A percentile compares a stretch with the other conserved stretches of the same genome.
Evolutionary conservation across 805 yeast genomes (phyloP).

Genomic region (Myxozyma melibiosi): DNA sequence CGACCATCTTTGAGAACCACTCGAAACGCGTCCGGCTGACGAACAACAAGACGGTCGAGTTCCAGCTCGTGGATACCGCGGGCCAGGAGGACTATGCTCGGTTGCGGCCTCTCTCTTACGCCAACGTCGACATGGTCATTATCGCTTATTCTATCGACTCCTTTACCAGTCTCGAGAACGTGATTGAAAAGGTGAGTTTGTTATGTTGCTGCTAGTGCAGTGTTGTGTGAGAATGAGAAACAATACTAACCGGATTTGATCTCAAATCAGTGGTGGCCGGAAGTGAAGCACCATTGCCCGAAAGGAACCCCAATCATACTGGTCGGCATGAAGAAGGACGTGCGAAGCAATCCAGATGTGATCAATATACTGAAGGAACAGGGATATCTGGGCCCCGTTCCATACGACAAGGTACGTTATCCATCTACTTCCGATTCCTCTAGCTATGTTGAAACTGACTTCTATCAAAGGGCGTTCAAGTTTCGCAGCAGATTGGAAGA

Average conservation of each 20-base stretch:
- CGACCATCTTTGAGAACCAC: slow-evolving; percentile 82
- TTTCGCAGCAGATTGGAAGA: slow-evolving; percentile 64
- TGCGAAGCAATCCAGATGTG: slow-evolving; percentile 41
- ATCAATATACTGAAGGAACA: slow-evolving; percentile 34
- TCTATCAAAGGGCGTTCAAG: slow-evolving; percentile 45
- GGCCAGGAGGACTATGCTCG: slow-evolving; percentile 88
- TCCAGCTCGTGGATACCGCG: slow-evolving; percentile 88
- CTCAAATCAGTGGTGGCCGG: slow-evolving; percentile 70
- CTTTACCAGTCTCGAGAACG: slow-evolving; percentile 65
- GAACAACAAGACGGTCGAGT: slow-evolving; percentile 56
- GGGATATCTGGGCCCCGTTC: slow-evolving; percentile 34
- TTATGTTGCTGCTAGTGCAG: background rate
- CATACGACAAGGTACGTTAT: slow-evolving; percentile 16
- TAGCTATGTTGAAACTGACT: slow-evolving; percentile 33
- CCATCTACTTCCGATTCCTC: background rate
- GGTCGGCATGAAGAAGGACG: slow-evolving; percentile 82
- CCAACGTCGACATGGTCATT: slow-evolving; percentile 74
- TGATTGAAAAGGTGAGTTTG: slow-evolving; percentile 50
- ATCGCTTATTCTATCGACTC: slow-evolving; percentile 75
- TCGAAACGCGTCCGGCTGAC: slow-evolving; percentile 57
- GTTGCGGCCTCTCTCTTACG: slow-evolving; percentile 74
- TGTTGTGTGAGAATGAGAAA: background rate
- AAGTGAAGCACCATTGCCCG: slow-evolving; percentile 79
- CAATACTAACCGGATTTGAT: background rate
- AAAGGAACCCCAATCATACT: slow-evolving; percentile 67